These are phyloP conservation scores for Spirogloea muscicola DNA, from an alignment of 139 green algal genomes.

Conservation along the genomic window DNA sequence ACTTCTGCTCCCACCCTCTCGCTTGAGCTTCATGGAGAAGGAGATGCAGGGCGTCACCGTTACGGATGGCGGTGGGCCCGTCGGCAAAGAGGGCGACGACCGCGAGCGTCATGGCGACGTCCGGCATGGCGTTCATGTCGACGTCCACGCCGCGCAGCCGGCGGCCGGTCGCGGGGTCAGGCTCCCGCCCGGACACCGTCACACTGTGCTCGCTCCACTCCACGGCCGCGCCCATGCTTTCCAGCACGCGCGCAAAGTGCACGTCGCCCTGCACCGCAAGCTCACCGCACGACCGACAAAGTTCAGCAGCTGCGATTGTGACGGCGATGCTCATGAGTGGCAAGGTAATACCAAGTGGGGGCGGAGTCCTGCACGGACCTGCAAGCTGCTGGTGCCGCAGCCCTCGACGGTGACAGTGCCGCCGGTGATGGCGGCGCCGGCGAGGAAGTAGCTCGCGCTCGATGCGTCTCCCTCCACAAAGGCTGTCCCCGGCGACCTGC, in stretches of 20 bases:
- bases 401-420: constrained; percentile 86
- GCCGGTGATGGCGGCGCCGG: constrained; percentile 87
- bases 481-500: constrained; percentile 60
- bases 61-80: constrained; percentile 81
- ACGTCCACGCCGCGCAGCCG: constrained; percentile 87
- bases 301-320: too few species aligned
- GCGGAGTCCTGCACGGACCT: too few species aligned
- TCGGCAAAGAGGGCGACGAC: constrained; percentile 93
- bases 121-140: constrained; percentile 98
- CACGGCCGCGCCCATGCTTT: constrained; percentile 88
- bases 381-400: constrained; percentile 86
- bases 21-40: too few species aligned
- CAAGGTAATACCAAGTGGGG: too few species aligned
- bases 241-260: constrained; percentile 92
- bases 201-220: constrained; percentile 87
- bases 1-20: too few species aligned
- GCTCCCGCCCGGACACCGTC: constrained; percentile 75
- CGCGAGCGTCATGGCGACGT: constrained; percentile 98
- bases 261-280: constrained; percentile 80
- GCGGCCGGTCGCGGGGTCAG: constrained; percentile 21
- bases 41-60: too few species aligned
- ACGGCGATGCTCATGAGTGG: too few species aligned
- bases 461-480: constrained; percentile 97
- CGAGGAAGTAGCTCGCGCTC: constrained; percentile 83
- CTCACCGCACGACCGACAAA: too few species aligned